Conservation (phyloP, 2,329 filamentous ascomycete species). For the Cadophora gregata region DNA sequence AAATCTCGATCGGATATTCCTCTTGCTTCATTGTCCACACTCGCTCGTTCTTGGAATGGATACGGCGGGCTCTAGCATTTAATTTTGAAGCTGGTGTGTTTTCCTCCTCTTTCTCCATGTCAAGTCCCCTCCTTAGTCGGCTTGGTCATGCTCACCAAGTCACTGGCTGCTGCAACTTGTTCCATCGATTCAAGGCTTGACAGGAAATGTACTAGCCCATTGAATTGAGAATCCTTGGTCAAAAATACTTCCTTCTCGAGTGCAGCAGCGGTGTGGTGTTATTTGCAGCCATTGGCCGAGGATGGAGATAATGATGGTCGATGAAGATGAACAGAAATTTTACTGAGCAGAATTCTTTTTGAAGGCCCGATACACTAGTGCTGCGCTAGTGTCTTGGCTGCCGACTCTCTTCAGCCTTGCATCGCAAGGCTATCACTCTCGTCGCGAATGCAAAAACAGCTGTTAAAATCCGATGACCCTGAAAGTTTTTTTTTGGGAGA, state of each 20-base stretch:
- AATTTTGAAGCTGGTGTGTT: conserved; percentile 42
- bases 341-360: not conserved
- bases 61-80: conserved; percentile 62
- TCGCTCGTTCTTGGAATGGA: conserved; percentile 55
- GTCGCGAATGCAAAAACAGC: not conserved
- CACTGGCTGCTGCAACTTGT: not conserved
- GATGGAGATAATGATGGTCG: not conserved
- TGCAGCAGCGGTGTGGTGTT: not conserved
- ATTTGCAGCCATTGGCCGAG: not conserved
- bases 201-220: not conserved
- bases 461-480: too few relatives aligned
- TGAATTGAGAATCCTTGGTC: not conserved
- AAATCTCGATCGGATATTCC: conserved; percentile 47
- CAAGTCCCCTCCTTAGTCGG: not conserved
- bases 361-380: not conserved
- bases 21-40: conserved; percentile 66
- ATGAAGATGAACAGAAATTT: not conserved
- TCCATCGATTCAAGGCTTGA: too few relatives aligned
- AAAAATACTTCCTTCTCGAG: conserved; percentile 1
- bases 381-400: conserved; percentile 2
- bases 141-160: not conserved
- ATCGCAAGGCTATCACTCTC: not conserved
- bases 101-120: not conserved
- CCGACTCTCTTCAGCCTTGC: not conserved
- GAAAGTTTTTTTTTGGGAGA: not conserved